These are phyloP conservation scores for Mucor mucedo DNA, from an alignment of 371 early-diverging fungal genomes.

Conservation along the genomic window DNA sequence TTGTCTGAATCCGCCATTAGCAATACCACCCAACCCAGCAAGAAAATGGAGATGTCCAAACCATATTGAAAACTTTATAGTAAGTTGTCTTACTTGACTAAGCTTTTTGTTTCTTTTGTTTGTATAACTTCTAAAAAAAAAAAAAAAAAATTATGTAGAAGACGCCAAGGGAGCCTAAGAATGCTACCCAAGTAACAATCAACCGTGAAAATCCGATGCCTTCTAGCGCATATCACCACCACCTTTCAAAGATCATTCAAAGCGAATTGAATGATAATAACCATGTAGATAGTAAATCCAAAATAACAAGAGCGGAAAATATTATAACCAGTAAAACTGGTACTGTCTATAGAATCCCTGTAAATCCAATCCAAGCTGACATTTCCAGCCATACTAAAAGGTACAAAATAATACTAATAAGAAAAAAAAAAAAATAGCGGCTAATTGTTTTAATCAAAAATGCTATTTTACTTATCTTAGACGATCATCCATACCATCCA, in stretches of 20 bases:
- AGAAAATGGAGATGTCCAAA: slow-evolving; percentile 89
- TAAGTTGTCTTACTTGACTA: slow-evolving; percentile 12
- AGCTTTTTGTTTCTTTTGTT: neutral
- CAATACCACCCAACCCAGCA: slow-evolving; percentile 61
- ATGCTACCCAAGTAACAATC: slow-evolving; percentile 12
- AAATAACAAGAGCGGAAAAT: slow-evolving; percentile 14
- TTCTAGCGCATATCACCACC: slow-evolving; percentile 14
- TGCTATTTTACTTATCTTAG: neutral
- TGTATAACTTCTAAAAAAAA: neutral
- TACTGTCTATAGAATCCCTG: slow-evolving; percentile 50
- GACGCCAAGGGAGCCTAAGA: slow-evolving; percentile 28
- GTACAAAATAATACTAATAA: neutral
- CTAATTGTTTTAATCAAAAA: neutral
- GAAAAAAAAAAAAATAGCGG: neutral
- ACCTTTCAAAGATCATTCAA: slow-evolving; percentile 25
- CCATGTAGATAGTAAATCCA: neutral
- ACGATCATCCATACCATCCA: slow-evolving; percentile 10
- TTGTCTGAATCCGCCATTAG: slow-evolving; percentile 79
- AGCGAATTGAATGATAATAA: slow-evolving; percentile 18
- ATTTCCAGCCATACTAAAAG: slow-evolving; percentile 7
- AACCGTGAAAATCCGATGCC: neutral
- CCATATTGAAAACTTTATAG: slow-evolving; percentile 75
- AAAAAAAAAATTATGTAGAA: too few relatives aligned
- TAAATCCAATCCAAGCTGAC: slow-evolving; percentile 43
- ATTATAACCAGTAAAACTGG: slow-evolving; percentile 32